Base-by-base conservation (phyloP, 352 stramenopile genomes). In the Elongisporangium undulatum region DNA sequence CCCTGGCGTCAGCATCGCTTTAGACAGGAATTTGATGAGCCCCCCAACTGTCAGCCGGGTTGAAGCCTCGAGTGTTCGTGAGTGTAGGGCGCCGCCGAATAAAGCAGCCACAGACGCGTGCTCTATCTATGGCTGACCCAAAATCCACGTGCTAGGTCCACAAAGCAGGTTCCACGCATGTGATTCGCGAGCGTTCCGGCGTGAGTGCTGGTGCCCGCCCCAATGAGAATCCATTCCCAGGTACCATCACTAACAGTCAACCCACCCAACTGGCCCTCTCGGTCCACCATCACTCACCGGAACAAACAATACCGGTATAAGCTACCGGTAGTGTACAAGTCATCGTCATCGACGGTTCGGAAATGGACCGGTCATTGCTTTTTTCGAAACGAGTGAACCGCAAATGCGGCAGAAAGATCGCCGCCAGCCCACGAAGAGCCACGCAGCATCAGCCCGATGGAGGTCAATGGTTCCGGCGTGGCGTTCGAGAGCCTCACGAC, bases 1-100 rank as follows among this genome's bases (percentile, higher is more conserved):
- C 50, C 55, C 12, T 49, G 34, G 64, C 52, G 68, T 75, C 64
- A 67, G 21, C 23, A 49, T 20, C 53, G 34, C 34, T 45, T 45
- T 45, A 17, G 34, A 52, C 49, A 52, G 17, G 49, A 52, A 21
- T 9, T 52, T 21, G 49, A 23, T 23, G 49, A 52, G 10, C 49
- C 49, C n/a, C n/a, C 49, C 48, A 51, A 23, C 49, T 52, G 34
- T 45, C 34, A 45, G 34, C 10, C 34, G 34, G 34, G 34, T 45
- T 45, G 34, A 45, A 45, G 13, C 34, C 34, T 17, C 34, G 34
- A 45, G 34, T 45, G 34, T 45, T 45, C 34, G 34, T 45, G 34
- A 45, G 34, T 45, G 34, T 45, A 17, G 34, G 34, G 34, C 34
- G 34, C 1, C 10, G 10, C 9, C 3, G 2, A 12, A 17, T 6